phyloP scores from a whole-genome alignment of 2,329 filamentous ascomycete genomes.

The Apiospora marii region DNA sequence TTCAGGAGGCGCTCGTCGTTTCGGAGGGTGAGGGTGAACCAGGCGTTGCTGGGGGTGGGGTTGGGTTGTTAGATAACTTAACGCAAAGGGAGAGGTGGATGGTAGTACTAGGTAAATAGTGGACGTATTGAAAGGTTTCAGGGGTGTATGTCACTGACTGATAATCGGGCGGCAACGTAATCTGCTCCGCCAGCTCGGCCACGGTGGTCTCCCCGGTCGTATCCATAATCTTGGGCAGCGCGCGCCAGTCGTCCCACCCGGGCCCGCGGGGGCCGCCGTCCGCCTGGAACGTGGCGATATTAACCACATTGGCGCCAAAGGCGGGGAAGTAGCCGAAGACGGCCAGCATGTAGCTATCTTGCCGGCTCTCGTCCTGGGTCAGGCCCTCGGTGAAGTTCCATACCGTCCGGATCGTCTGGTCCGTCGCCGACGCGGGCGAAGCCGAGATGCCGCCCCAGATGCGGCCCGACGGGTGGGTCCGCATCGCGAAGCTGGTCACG shows the following conservation, averaged over 20 bases:
- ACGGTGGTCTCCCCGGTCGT: background rate
- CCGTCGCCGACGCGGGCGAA: background rate
- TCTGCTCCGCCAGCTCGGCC: background rate
- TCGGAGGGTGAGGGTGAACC: conserved; percentile 33
- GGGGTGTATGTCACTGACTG: conserved; percentile 20
- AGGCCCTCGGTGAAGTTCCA: background rate
- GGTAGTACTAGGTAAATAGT: no score
- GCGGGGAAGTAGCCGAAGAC: background rate
- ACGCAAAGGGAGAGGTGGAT: no score
- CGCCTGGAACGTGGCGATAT: background rate
- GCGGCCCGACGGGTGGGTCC: conserved; percentile 26
- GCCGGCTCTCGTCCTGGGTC: background rate
- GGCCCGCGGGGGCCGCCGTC: background rate
- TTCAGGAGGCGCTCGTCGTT: conserved; percentile 30
- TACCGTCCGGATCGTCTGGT: background rate
- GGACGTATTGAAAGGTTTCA: no score
- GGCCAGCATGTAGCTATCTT: background rate
- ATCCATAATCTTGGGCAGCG: background rate
- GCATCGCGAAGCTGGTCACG: conserved; percentile 41
- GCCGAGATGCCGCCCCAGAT: conserved; percentile 32
- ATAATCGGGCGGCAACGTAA: background rate
- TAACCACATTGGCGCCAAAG: background rate
- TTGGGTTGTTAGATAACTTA: no score
- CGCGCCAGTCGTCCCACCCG: background rate
- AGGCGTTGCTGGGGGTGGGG: conserved; percentile 10